Base-by-base conservation (phyloP, 768 basidiomycete species). In the Tricholoma saponaceum region DNA sequence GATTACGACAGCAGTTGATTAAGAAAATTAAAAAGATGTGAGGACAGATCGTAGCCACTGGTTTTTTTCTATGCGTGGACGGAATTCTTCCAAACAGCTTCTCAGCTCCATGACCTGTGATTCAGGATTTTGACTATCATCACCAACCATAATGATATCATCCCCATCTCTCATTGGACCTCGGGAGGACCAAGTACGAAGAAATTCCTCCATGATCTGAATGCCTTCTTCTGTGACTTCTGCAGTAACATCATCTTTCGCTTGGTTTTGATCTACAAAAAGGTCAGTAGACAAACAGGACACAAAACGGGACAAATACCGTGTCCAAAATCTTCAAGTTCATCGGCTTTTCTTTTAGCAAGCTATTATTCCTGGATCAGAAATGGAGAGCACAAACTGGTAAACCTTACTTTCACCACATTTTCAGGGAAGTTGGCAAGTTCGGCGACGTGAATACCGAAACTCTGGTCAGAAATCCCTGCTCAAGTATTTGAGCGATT, bases 361-460 rank as follows among this genome's bases (percentile, higher is more conserved):
- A 93, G 83, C 92, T 93, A 66, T 20, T 52, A 30, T 16, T 14
- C 49, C 44, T 13, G 53, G 14, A 47, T 53, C 51, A 49, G 41
- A 16, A 23, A 44, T 39, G 20, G 35, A n/a, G 33, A n/a, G 5
- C 6, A 32, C n/a, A 2, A 7, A 18, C 10, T 60, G 4, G 12
- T 50, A 22, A 46, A 23, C n/a, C 77, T 57, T 51, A 91, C 89
- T 79, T 89, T 92, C 58, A 98, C 83, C 10, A 98, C 95, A 61
- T 86, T 89, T 59, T 95, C 91, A 0, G 97, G 97, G 72, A 99
- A 99, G 71, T 98, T 95, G 3, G 96, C 96, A n/a, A 98, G 77
- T 68, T 94, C 83, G 0, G 97, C 97, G 14, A 99, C 97, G 64
- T 98, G 95, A 26, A 99, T 98, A 72, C 96, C 97, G 66, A 98